Percentiles rank a stretch among this genome's conserved stretches.
These are phyloP conservation scores for Curvularia hawaiiensis DNA, from an alignment of 2,329 filamentous ascomycete genomes.

Conservation along the genomic window DNA sequence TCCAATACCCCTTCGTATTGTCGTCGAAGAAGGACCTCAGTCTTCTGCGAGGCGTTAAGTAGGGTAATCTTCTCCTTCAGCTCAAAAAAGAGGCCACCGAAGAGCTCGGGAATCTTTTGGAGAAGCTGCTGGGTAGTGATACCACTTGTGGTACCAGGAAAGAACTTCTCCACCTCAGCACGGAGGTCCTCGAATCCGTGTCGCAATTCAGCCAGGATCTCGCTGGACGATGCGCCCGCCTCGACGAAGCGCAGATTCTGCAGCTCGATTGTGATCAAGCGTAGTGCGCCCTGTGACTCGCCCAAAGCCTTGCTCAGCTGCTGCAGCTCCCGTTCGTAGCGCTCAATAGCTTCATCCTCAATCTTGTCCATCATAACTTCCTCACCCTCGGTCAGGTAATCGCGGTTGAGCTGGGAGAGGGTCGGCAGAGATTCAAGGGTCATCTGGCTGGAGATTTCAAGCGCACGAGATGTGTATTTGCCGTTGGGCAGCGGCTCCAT, in stretches of 20 bases:
- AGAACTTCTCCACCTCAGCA: conserved; percentile 46
- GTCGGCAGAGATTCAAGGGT: conserved; percentile 34
- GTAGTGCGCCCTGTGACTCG: conserved; percentile 48
- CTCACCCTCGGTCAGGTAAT: conserved; percentile 32
- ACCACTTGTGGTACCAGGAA: conserved; percentile 47
- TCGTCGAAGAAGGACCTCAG: conserved; percentile 45
- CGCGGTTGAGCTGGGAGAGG: conserved; percentile 34
- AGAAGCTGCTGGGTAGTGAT: conserved; percentile 50
- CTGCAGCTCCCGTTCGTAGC: conserved; percentile 49
- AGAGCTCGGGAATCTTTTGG: conserved; percentile 43
- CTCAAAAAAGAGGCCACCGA: conserved; percentile 46
- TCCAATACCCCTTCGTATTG: conserved; percentile 41
- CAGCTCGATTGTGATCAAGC: conserved; percentile 52
- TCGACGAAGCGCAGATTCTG: conserved; percentile 50
- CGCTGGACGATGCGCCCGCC: conserved; percentile 36
- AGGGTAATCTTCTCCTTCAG: conserved; percentile 38
- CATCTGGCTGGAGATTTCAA: conserved; percentile 37
- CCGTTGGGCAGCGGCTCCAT: conserved; percentile 35
- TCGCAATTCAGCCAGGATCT: conserved; percentile 49
- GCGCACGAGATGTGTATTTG: conserved; percentile 35
- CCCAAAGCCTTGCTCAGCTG: conserved; percentile 46
- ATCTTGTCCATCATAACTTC: conserved; percentile 32
- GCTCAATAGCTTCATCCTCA: conserved; percentile 44
- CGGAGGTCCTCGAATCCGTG: conserved; percentile 50
- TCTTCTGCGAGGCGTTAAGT: conserved; percentile 42